Base-by-base conservation (phyloP, 176 grass and related monocot genomes). In the Poa pratensis region DNA sequence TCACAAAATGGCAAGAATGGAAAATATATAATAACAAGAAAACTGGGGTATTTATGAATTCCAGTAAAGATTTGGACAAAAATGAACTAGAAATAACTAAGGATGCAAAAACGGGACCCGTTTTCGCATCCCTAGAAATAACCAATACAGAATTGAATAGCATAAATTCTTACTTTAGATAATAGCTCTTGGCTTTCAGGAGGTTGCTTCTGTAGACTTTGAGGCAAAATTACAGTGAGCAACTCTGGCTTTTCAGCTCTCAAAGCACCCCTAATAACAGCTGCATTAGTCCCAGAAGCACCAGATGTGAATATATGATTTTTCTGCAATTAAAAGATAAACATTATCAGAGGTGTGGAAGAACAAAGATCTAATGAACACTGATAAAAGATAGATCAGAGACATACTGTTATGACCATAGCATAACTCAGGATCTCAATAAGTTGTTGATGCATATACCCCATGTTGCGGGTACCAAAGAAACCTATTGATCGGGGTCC, bases 351-450 rank as follows among this genome's bases (percentile, higher is more conserved):
- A 65, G 13, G 34, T 54, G 16, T n/a, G 43, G 14, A 52, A 3
- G 3, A 81, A 24, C 17, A 46, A 86, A 80, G n/a, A 70, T 70
- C 30, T 17, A 28, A 76, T 12, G 10, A 76, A 84, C 17, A 0
- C 19, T 1, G 13, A 80, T 9, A 46, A 14, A 6, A 61, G 71
- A 81, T 69, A 87, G 50, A 10, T 62, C 52, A 80, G 72, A 52
- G 67, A 80, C 93, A 86, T 94, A 96, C 94, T 73, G 94, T 96
- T 92, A 99, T 99, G 70, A 99, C 90, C 97, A 99, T 99, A 20
- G 97, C 94, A 89, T 99, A 99, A 83, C 97, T 99, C 34, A 96
- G 86, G 90, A 99, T 99, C 88, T 99, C 97, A 80, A 99, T 99
- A 80, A 99, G 97, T 75, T 99, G 94, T 78, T 99, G 97, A 76